phyloP scores from a whole-genome alignment of 2,329 filamentous ascomycete genomes.

The Cordyceps sp. region DNA sequence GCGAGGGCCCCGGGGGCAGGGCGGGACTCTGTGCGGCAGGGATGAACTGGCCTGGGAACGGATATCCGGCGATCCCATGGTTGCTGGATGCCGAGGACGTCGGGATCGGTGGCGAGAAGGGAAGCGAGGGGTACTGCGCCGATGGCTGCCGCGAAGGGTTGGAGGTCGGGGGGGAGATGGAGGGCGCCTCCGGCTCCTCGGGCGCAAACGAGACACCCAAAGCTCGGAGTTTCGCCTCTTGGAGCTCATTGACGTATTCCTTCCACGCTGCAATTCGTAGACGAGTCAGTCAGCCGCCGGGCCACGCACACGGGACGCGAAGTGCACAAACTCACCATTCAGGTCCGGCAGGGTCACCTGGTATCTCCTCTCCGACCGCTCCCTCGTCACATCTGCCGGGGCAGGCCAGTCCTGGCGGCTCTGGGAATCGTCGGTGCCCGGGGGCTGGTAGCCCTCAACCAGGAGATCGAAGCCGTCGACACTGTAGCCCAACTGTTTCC shows the following conservation, averaged over 20 bases:
- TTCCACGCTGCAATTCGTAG: slow-evolving; percentile 38
- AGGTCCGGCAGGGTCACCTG: slow-evolving; percentile 55
- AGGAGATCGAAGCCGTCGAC: slow-evolving; percentile 51
- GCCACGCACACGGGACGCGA: background rate
- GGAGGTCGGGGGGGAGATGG: slow-evolving; percentile 49
- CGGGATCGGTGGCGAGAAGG: slow-evolving; percentile 72
- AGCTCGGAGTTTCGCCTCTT: slow-evolving; percentile 83
- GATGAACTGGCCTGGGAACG: slow-evolving; percentile 42
- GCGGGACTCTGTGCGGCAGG: slow-evolving; percentile 46
- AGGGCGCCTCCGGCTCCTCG: slow-evolving; percentile 48
- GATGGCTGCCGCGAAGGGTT: slow-evolving; percentile 52
- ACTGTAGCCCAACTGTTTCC: slow-evolving; percentile 54
- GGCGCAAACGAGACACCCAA: slow-evolving; percentile 72
- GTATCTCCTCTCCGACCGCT: slow-evolving; percentile 35
- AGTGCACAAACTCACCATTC: slow-evolving; percentile 37
- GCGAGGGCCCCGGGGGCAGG: slow-evolving; percentile 51
- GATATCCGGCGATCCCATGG: slow-evolving; percentile 35
- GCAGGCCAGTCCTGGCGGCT: slow-evolving; percentile 55
- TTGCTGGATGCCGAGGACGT: slow-evolving; percentile 64
- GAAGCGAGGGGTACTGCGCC: slow-evolving; percentile 55
- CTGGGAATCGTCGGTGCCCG: slow-evolving; percentile 33
- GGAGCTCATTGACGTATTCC: slow-evolving; percentile 63
- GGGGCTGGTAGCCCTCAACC: slow-evolving; percentile 21
- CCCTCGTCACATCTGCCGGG: slow-evolving; percentile 36
- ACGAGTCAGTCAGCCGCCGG: slow-evolving; percentile 3